These are phyloP conservation scores for Entomortierella beljakovae DNA, from an alignment of 192 early-diverging fungal species.

Conservation along the genomic window DNA sequence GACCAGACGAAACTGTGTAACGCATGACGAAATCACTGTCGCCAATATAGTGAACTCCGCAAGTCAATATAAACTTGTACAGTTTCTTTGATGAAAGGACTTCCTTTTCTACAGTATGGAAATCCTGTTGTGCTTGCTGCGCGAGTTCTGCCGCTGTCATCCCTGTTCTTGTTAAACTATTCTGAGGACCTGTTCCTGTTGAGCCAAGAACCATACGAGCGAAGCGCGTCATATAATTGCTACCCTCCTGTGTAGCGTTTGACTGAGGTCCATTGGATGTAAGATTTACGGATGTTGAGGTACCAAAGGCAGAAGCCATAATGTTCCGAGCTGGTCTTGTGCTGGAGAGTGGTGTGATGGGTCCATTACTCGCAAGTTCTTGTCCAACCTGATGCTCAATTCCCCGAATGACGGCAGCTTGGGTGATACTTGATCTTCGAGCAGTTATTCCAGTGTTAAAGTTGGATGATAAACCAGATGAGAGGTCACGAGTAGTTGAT, in stretches of 20 bases:
- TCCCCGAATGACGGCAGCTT: constrained; percentile 16
- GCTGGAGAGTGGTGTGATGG: constrained; percentile 20
- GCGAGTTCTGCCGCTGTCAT: constrained; percentile 14
- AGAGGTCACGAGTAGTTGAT: neutral
- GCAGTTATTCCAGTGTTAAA: neutral
- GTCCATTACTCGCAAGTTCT: constrained; percentile 15
- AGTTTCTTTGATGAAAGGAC: constrained; percentile 28
- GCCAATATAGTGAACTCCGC: constrained; percentile 31
- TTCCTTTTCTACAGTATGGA: constrained; percentile 23
- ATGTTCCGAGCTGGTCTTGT: constrained; percentile 12
- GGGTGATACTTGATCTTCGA: constrained; percentile 36
- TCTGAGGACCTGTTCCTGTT: constrained; percentile 6
- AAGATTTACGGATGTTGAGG: neutral
- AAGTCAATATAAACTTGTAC: constrained; percentile 30
- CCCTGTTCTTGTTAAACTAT: neutral
- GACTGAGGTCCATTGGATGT: neutral
- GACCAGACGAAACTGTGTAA: constrained; percentile 18
- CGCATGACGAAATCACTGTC: constrained; percentile 41
- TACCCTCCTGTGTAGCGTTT: neutral
- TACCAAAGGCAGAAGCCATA: constrained; percentile 5
- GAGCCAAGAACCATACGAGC: constrained; percentile 18
- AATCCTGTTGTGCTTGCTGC: constrained; percentile 18
- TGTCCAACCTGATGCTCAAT: constrained; percentile 29
- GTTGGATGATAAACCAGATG: neutral
- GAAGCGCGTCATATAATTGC: constrained; percentile 32